Percentiles rank a stretch among this genome's conserved stretches.
Conservation (phyloP, 2,329 filamentous ascomycete species). For the Beauveria medogensis region DNA sequence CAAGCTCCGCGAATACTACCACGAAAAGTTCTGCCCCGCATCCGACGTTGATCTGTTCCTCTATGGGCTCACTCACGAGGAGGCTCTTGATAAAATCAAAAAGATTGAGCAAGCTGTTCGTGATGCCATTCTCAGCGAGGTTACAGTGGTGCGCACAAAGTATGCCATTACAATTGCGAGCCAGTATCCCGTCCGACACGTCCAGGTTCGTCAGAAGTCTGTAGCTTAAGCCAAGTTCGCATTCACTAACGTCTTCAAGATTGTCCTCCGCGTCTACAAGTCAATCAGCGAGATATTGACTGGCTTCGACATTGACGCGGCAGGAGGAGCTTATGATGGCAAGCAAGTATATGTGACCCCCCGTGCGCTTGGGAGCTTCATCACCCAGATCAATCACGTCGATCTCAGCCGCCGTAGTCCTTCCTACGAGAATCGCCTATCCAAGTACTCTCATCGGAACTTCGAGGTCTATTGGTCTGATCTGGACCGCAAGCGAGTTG, state of each 20-base stretch:
- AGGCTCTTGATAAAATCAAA: constrained; percentile 77
- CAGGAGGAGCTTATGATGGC: constrained; percentile 73
- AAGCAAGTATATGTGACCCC: constrained; percentile 72
- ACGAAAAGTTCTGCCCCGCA: constrained; percentile 71
- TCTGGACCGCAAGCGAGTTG: constrained; percentile 65
- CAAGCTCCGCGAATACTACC: constrained; percentile 64
- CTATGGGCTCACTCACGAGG: constrained; percentile 68
- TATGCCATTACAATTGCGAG: constrained; percentile 80
- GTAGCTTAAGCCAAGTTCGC: neutral
- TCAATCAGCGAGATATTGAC: constrained; percentile 77
- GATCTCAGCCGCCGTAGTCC: constrained; percentile 74
- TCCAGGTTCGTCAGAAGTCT: constrained; percentile 41
- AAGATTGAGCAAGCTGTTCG: constrained; percentile 68
- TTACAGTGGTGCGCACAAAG: constrained; percentile 76
- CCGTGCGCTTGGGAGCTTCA: constrained; percentile 67
- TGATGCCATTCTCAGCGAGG: constrained; percentile 73
- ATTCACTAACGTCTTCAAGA: constrained; percentile 34
- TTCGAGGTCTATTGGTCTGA: constrained; percentile 78
- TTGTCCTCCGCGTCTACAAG: constrained; percentile 79
- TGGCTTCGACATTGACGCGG: constrained; percentile 82
- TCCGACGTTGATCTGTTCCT: constrained; percentile 84
- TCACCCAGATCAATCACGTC: constrained; percentile 74
- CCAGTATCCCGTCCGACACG: constrained; percentile 74
- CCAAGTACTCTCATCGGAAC: constrained; percentile 75
- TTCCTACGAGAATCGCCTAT: constrained; percentile 79